These are phyloP conservation scores for Syzygium aqueum DNA, from an alignment of 345 rosid genomes.

Conservation along the genomic window DNA sequence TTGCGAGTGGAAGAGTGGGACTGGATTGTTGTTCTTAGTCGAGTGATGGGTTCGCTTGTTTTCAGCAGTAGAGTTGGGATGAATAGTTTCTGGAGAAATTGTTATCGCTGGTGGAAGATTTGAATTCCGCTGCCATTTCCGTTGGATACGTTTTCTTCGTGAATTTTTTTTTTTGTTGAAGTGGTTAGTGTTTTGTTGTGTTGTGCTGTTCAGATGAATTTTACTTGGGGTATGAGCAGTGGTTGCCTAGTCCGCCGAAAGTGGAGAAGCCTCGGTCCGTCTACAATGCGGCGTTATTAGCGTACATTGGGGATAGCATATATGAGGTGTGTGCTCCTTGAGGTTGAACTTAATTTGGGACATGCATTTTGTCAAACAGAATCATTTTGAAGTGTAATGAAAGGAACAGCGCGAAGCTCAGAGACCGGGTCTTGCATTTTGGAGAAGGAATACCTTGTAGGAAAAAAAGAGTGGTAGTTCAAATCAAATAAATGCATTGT, in stretches of 20 bases:
- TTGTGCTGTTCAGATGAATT: constrained; percentile 15
- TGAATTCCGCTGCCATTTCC: background rate
- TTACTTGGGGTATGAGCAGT: constrained; percentile 48
- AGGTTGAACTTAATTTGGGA: background rate
- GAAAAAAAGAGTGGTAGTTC: background rate
- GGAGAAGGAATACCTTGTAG: background rate
- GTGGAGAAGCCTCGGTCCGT: constrained; percentile 59
- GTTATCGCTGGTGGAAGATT: background rate
- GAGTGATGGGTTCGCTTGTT: background rate
- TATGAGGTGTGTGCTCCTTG: constrained; percentile 45
- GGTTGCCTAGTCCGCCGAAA: constrained; percentile 55
- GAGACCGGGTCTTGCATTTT: background rate
- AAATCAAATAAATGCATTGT: background rate
- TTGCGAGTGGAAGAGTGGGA: background rate
- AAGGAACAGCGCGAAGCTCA: background rate
- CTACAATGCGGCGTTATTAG: constrained; percentile 31
- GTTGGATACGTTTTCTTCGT: background rate
- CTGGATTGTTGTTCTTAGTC: background rate
- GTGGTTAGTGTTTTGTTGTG: background rate
- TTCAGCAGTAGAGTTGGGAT: background rate
- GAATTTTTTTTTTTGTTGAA: background rate
- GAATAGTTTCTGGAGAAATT: background rate
- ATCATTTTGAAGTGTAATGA: background rate
- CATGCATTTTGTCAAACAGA: background rate
- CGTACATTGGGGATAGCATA: constrained; percentile 62